phyloP scores from a whole-genome alignment of 75 land plant genomes.

The Pinus albicaulis region DNA sequence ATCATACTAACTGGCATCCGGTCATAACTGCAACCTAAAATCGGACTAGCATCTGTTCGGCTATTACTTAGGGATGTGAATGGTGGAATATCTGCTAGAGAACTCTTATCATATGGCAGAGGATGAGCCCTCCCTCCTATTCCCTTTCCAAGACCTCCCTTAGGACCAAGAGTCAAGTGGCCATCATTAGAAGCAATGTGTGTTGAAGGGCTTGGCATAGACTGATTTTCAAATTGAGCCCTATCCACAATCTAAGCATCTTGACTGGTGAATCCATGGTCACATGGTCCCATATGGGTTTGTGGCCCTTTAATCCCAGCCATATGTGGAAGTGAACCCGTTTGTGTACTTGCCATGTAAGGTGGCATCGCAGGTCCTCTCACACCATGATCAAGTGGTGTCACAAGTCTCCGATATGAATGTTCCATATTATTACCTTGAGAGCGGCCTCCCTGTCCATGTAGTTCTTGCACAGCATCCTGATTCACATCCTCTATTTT shows the following conservation, averaged over 20 bases:
- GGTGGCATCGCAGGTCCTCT: constrained; percentile 20
- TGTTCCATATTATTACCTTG: constrained; percentile 23
- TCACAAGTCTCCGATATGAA: constrained; percentile 2
- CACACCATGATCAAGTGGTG: constrained; percentile 14
- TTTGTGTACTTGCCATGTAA: constrained; percentile 16
- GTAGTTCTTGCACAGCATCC: constrained; percentile 30
- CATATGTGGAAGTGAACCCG: constrained; percentile 20
- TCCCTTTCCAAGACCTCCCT: constrained; percentile 43
- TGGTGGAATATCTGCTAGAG: constrained; percentile 13
- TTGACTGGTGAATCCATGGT: constrained; percentile 7
- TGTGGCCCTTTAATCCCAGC: constrained; percentile 15
- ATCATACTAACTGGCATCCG: constrained; percentile 17
- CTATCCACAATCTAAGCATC: constrained; percentile 35
- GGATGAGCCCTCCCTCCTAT: constrained; percentile 13
- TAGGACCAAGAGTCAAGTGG: constrained; percentile 32
- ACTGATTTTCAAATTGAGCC: constrained; percentile 17
- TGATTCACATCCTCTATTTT: constrained; percentile 45
- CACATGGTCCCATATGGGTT: background rate
- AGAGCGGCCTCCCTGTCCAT: constrained; percentile 19
- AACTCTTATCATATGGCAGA: constrained; percentile 18
- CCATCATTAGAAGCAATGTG: constrained; percentile 31
- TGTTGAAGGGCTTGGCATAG: constrained; percentile 33
- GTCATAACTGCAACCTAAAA: background rate
- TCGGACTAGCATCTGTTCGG: no score
- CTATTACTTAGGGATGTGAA: no score